Evolutionary conservation across 1,139 yeast species (phyloP), one percentile per base, ranked within the genome.

Genomic region (Protomyces gravidus): DNA sequence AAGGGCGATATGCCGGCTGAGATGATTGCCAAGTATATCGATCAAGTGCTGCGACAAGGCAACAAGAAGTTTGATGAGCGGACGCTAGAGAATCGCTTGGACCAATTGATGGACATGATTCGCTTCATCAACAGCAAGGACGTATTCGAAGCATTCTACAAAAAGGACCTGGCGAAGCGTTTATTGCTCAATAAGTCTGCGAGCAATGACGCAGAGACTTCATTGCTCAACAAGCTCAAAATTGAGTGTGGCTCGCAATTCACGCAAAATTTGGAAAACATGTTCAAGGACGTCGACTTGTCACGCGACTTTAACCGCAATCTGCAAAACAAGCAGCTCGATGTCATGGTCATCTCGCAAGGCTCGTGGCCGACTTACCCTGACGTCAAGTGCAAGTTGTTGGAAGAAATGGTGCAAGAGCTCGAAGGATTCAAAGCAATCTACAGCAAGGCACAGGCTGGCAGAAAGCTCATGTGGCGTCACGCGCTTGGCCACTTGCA

Each of bases 1-100:
- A 65, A 65, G 1, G 61, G 63, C 19, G 63, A 64, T 28, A 64
- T 59, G 3, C 63, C 68, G 0, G 67, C 73, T 13, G 73, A 71
- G 59, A 65, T 65, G 48, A 60, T 74, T 30, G 68, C 72, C 21
- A 70, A 68, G 47, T 92, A 68, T 60, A 65, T 70, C 17, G 76
- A 74, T 61, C 64, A 65, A 9, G 65, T 73, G 45, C 66, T 73
- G 59, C 68, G 66, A 25, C 61, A 49, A 5, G 66, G 67, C 27
- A 64, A 65, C 46, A 61, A 61, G 47, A 61, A 62, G 50, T 60
- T 63, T 59, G 65, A 63, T 19, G 68, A 66, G 27, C 50, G 33
- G 3, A 67, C 64, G 50, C 49, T 67, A 17, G 68, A 63, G 15
- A 59, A 55, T 2, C 64, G 63, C 5, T 67, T 68, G 58, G 55